These are phyloP conservation scores for Elongisporangium undulatum DNA, from an alignment of 352 stramenopile genomes.

Conservation along the genomic window DNA sequence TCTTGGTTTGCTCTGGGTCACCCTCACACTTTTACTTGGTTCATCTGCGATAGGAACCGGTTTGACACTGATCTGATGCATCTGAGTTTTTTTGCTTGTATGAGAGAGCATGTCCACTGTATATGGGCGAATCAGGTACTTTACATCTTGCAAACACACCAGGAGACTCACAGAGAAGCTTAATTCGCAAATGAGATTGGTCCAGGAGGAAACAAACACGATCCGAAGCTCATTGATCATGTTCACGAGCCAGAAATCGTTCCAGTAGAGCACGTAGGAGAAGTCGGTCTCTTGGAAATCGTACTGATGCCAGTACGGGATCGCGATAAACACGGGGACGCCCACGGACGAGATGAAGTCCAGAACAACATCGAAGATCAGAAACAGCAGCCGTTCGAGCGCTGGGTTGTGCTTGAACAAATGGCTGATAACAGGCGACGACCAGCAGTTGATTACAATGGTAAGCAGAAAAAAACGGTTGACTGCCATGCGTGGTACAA, in stretches of 20 bases:
- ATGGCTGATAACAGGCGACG: conserved; percentile 21
- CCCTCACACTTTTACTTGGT: too few relatives aligned
- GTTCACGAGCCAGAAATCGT: conserved; percentile 28
- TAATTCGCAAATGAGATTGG: conserved; percentile 7
- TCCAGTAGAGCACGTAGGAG: conserved; percentile 15
- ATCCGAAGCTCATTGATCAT: conserved; percentile 29
- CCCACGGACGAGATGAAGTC: conserved; percentile 21
- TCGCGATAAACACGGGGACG: conserved; percentile 16
- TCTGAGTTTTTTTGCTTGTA: too few relatives aligned
- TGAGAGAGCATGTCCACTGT: too few relatives aligned
- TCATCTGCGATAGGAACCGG: too few relatives aligned
- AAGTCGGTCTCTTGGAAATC: conserved; percentile 10
- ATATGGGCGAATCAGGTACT: too few relatives aligned
- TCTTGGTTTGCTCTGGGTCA: too few relatives aligned
- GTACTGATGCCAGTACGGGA: conserved; percentile 17
- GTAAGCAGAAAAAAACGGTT: conserved; percentile 29
- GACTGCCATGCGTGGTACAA: conserved; percentile 21
- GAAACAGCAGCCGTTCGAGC: conserved; percentile 15
- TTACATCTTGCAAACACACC: too few relatives aligned
- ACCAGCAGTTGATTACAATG: conserved; percentile 33
- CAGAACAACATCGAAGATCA: conserved; percentile 21
- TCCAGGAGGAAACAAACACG: conserved; percentile 21
- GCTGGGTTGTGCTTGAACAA: conserved; percentile 17
- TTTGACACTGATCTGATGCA: too few relatives aligned
- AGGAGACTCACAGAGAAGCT: too few relatives aligned